These are phyloP conservation scores for Onygenales sp. DNA, from an alignment of 2,329 filamentous ascomycete genomes.

Conservation along the genomic window DNA sequence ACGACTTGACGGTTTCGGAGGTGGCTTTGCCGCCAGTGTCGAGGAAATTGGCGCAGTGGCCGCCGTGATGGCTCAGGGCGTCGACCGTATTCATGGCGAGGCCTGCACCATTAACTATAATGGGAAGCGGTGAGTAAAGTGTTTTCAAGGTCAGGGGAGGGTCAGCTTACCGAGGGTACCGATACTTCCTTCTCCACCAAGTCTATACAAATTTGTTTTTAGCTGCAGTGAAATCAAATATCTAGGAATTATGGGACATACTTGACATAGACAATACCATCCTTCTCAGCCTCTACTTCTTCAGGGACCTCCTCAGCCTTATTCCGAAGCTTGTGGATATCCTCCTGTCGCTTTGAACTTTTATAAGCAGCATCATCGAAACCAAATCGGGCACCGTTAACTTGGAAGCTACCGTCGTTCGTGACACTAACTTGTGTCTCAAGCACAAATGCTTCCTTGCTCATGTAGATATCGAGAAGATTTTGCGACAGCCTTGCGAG, in stretches of 20 bases:
- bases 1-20: slow-evolving; percentile 65
- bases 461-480: slow-evolving; percentile 51
- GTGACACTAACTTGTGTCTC: slow-evolving; percentile 41
- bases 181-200: slow-evolving; percentile 50
- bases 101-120: slow-evolving; percentile 69
- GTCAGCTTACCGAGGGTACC: slow-evolving; percentile 53
- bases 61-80: slow-evolving; percentile 58
- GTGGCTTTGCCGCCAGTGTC: slow-evolving; percentile 88
- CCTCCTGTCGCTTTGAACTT: slow-evolving; percentile 51
- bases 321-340: slow-evolving; percentile 51
- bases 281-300: slow-evolving; percentile 54
- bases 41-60: slow-evolving; percentile 70
- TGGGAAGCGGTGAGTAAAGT: background rate
- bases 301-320: slow-evolving; percentile 42
- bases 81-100: slow-evolving; percentile 89
- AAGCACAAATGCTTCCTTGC: slow-evolving; percentile 57
- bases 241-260: slow-evolving; percentile 19
- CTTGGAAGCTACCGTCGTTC: slow-evolving; percentile 35
- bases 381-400: slow-evolving; percentile 48
- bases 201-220: slow-evolving; percentile 17
- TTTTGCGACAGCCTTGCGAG: slow-evolving; percentile 42
- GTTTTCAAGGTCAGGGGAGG: background rate
- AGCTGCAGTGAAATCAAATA: background rate
- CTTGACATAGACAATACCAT: slow-evolving; percentile 72
- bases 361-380: slow-evolving; percentile 64